phyloP scores from a whole-genome alignment of 768 basidiomycete species.

The Suillus plorans region DNA sequence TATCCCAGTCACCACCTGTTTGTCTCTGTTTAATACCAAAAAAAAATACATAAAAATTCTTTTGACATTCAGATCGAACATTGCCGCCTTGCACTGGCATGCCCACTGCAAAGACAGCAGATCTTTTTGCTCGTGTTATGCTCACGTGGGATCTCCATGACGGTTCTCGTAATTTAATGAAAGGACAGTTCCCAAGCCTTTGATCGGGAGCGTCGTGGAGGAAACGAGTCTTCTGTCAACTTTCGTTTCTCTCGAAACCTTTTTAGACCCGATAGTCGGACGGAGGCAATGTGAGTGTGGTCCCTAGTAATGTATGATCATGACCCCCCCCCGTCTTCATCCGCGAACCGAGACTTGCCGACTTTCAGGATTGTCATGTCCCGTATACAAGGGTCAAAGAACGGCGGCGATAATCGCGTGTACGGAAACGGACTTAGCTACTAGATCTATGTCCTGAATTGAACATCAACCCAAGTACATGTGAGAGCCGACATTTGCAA shows the following conservation, averaged over 20 bases:
- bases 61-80: background rate
- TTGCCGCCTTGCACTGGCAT: no score
- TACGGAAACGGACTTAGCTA: slow-evolving; percentile 28
- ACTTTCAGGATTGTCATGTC: background rate
- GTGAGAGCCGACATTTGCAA: slow-evolving; percentile 32
- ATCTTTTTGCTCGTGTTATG: background rate
- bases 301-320: background rate
- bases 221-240: slow-evolving; percentile 18
- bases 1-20: background rate
- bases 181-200: slow-evolving; percentile 22
- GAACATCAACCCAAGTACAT: slow-evolving; percentile 30
- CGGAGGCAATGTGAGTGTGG: slow-evolving; percentile 21
- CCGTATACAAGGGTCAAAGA: background rate
- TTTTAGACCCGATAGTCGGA: slow-evolving; percentile 11
- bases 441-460: slow-evolving; percentile 21
- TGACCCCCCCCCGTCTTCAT: slow-evolving; percentile 6
- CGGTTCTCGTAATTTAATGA: slow-evolving; percentile 22
- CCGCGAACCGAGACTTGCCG: slow-evolving; percentile 7
- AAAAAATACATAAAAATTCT: background rate
- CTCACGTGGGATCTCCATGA: slow-evolving; percentile 12
- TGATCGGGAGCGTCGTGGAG: slow-evolving; percentile 23
- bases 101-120: background rate
- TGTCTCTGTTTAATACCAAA: background rate
- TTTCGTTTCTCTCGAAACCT: slow-evolving; percentile 14
- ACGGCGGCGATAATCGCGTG: slow-evolving; percentile 16